These are phyloP conservation scores for Cercospora sp. DNA, from an alignment of 2,329 filamentous ascomycete species.

Conservation along the genomic window DNA sequence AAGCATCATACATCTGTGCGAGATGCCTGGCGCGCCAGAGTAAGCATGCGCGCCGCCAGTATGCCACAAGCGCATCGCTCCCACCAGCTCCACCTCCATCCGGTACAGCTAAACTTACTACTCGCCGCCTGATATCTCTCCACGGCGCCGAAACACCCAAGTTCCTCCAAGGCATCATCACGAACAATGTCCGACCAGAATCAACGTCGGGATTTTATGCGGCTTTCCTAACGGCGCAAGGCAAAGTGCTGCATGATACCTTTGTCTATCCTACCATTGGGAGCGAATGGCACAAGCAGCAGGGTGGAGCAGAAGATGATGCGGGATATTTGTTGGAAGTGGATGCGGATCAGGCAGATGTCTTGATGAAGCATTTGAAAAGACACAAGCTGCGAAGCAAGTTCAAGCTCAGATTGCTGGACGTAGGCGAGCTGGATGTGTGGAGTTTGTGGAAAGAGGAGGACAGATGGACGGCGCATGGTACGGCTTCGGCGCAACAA, in stretches of 20 bases:
- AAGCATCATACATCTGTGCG: slow-evolving; percentile 27
- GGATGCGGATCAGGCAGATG: slow-evolving; percentile 65
- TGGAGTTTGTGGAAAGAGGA: slow-evolving; percentile 74
- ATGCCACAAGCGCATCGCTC: slow-evolving; percentile 17
- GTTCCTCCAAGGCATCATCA: slow-evolving; percentile 87
- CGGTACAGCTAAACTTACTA: slow-evolving; percentile 60
- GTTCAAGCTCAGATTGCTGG: slow-evolving; percentile 66
- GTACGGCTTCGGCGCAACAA: slow-evolving; percentile 10
- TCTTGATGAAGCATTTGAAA: slow-evolving; percentile 70
- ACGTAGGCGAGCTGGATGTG: slow-evolving; percentile 63
- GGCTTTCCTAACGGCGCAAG: slow-evolving; percentile 79
- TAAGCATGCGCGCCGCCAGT: slow-evolving; percentile 13
- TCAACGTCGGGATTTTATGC: slow-evolving; percentile 66
- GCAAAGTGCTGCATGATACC: slow-evolving; percentile 82
- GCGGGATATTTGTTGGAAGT: slow-evolving; percentile 76
- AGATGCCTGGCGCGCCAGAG: slow-evolving; percentile 26
- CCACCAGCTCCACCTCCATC: slow-evolving; percentile 53
- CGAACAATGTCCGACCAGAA: slow-evolving; percentile 63
- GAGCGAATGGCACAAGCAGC: slow-evolving; percentile 34
- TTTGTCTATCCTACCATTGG: slow-evolving; percentile 73
- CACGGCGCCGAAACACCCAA: slow-evolving; percentile 75
- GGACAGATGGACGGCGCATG: slow-evolving; percentile 39
- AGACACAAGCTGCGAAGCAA: slow-evolving; percentile 85
- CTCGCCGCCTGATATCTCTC: slow-evolving; percentile 76
- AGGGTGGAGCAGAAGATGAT: slow-evolving; percentile 36